Evolutionary conservation across 345 rosid species (phyloP), one percentile per base, ranked within the genome.

Genomic region (Populus ilicifolia): DNA sequence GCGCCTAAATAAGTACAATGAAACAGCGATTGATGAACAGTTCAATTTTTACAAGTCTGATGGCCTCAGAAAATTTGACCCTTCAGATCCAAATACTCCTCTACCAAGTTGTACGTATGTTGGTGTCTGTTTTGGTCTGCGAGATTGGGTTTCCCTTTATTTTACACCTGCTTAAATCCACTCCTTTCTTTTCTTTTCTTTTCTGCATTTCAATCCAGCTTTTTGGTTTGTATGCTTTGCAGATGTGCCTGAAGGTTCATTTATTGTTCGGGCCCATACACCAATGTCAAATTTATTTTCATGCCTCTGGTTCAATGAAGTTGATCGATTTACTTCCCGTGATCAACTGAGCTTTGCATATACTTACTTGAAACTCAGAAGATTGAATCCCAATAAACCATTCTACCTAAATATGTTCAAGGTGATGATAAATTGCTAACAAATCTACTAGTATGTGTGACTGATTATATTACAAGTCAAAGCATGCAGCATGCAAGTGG

Each of bases 241-340:
- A 93, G 99, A 92, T 91, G 99, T 96, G 38, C 98, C 96, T 66
- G 99, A 96, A 88, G 99, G 98, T 77, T 93, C 98, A 39, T 92
- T 96, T 77, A 96, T 93, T 61, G 82, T 93, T 66, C 87, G 92
- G 62, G 98, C 96, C 38, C 98, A 91, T 80, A 96, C 97, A 48
- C 91, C 97, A 65, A 93, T 93, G 97, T 93, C 99, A 65, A 96
- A 96, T 81, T 87, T 96, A 71, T 93, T 96, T 86, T 80, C 99
- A 3, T 96, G 99, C 67, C 89, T 90, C 68, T 93, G 99, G 99
- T 96, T 93, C 83, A 93, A 92, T 76, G 97, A 96, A 85, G 96
- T 96, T 75, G 88, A 91, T 83, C 93, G 93, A 69, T 93, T 93
- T 81, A 96, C 98, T 3, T 90, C 99, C 1, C 90, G 95, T 62